Percentiles rank a stretch among this genome's conserved stretches.
These are phyloP conservation scores for Atalantia buxifolia DNA, from an alignment of 345 rosid genomes.

Conservation along the genomic window DNA sequence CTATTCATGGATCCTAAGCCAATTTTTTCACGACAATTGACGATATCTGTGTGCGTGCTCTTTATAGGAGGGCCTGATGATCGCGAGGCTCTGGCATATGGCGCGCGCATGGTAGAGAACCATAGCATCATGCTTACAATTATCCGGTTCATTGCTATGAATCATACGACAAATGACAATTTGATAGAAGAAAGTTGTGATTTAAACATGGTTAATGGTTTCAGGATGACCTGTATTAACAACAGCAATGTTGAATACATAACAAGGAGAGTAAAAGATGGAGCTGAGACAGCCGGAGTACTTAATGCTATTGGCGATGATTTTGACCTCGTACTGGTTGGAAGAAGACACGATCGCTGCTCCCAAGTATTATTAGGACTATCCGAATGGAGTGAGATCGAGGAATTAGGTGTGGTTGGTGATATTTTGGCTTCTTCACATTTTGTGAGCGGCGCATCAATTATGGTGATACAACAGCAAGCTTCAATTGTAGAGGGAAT, in stretches of 20 bases:
- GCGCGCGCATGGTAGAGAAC: conserved; percentile 29
- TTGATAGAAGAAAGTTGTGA: conserved; percentile 27
- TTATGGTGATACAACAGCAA: conserved; percentile 41
- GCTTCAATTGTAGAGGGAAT: conserved; percentile 16
- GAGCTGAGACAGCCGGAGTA: conserved; percentile 12
- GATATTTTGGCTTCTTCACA: conserved; percentile 35
- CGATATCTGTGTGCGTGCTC: conserved; percentile 19
- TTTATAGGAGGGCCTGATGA: conserved; percentile 53
- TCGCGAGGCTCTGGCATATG: conserved; percentile 41
- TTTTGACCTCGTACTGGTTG: conserved; percentile 41
- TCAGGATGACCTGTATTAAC: conserved; percentile 12
- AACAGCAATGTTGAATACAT: conserved; percentile 12
- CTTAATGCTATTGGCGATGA: conserved; percentile 23
- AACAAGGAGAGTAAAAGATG: conserved; percentile 23
- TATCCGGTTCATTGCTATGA: conserved; percentile 15
- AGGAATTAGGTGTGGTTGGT: conserved; percentile 43
- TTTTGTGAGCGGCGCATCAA: conserved; percentile 31
- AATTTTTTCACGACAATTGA: neutral
- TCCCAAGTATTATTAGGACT: conserved; percentile 28
- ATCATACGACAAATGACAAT: conserved; percentile 15
- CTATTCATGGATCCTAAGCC: neutral
- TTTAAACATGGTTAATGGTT: conserved; percentile 21
- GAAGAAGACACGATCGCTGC: conserved; percentile 34
- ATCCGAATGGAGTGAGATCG: conserved; percentile 35
- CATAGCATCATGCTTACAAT: conserved; percentile 26